Evolutionary conservation across 1,284 basidiomycete species (phyloP).

Genomic region (Ustilago curta): DNA sequence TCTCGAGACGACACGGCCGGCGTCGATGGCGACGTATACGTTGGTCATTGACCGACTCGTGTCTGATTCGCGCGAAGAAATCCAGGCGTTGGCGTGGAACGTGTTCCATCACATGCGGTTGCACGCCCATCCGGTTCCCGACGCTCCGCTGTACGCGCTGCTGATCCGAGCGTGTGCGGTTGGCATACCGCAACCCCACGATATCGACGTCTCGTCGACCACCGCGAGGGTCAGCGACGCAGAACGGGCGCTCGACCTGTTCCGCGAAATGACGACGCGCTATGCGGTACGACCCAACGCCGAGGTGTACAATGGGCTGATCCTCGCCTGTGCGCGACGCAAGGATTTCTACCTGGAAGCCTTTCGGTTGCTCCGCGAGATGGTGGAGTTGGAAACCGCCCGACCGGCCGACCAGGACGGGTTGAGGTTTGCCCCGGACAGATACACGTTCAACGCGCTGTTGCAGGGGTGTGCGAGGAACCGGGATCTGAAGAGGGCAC

Average conservation of each 20-base stretch:
- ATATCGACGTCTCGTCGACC: constrained; percentile 48
- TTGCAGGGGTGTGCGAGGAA: constrained; percentile 88
- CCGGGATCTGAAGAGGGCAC: constrained; percentile 82
- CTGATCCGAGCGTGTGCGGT: constrained; percentile 90
- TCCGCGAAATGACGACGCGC: constrained; percentile 86
- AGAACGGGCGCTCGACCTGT: constrained; percentile 91
- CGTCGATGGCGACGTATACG: constrained; percentile 63
- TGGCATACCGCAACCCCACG: constrained; percentile 71
- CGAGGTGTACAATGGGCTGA: constrained; percentile 83
- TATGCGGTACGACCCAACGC: constrained; percentile 76
- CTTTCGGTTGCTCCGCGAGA: constrained; percentile 73
- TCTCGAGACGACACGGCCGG: constrained; percentile 52
- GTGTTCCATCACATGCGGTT: constrained; percentile 96
- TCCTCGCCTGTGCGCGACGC: constrained; percentile 76
- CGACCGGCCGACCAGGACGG: constrained; percentile 75
- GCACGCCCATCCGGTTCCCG: constrained; percentile 85
- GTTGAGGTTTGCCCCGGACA: constrained; percentile 75
- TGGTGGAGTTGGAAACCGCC: constrained; percentile 79
- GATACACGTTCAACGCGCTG: constrained; percentile 82
- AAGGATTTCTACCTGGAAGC: constrained; percentile 62
- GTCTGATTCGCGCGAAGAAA: background rate
- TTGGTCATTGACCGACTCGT: constrained; percentile 52
- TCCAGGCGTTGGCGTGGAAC: constrained; percentile 76
- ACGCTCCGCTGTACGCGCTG: constrained; percentile 79
- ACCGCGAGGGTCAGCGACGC: constrained; percentile 75